phyloP scores from a whole-genome alignment of 352 stramenopile genomes.

The Globisporangium cederbergense region DNA sequence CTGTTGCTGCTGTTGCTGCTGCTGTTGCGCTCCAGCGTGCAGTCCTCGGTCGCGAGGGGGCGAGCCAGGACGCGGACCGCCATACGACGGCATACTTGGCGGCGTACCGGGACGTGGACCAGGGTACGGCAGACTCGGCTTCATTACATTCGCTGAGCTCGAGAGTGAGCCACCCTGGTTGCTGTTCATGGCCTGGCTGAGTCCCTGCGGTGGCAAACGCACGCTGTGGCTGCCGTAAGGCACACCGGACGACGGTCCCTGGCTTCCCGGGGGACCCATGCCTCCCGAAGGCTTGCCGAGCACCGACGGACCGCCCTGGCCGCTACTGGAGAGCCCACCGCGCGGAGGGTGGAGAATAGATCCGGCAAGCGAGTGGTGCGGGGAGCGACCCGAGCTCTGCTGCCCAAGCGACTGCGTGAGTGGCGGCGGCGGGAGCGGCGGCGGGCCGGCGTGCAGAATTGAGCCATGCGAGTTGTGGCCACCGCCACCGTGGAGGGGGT shows the following conservation, averaged over 20 bases:
- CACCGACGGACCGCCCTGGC: constrained; percentile 37
- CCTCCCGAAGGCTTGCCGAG: constrained; percentile 44
- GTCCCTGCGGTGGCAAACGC: constrained; percentile 45
- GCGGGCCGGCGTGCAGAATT: constrained; percentile 57
- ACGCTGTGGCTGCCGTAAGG: constrained; percentile 43
- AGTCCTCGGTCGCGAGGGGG: constrained; percentile 29
- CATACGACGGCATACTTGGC: neutral
- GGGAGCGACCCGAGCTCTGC: constrained; percentile 45
- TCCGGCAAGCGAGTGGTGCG: constrained; percentile 57
- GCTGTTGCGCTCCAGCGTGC: constrained; percentile 18
- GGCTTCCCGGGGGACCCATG: constrained; percentile 14
- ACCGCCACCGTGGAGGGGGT: constrained; percentile 66
- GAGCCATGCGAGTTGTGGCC: constrained; percentile 25
- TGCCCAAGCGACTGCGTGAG: constrained; percentile 53
- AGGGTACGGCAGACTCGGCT: constrained; percentile 29
- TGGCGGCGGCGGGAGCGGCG: constrained; percentile 59
- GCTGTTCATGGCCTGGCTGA: constrained; percentile 43
- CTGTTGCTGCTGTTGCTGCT: constrained; percentile 30
- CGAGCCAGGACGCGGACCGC: constrained; percentile 18
- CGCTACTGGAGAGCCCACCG: constrained; percentile 29
- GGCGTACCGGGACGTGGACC: constrained; percentile 23
- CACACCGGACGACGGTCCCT: constrained; percentile 24
- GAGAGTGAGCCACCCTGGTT: constrained; percentile 4
- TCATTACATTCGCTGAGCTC: constrained; percentile 19
- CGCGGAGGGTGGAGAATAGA: constrained; percentile 73